Evolutionary conservation across 2,329 filamentous ascomycete genomes (phyloP).

Genomic region (Talaromyces sp.): DNA sequence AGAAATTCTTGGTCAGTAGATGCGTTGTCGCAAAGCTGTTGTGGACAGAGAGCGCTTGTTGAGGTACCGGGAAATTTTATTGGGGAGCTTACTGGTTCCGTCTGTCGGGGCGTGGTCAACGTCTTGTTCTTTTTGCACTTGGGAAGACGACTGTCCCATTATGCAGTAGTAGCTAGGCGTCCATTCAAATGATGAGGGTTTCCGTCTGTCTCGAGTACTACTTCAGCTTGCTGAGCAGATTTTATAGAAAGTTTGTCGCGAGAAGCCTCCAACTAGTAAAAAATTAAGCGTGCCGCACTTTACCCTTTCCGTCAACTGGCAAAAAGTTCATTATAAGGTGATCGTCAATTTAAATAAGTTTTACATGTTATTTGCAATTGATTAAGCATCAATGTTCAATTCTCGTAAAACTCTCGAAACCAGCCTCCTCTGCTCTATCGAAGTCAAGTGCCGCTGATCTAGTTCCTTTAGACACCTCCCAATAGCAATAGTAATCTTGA

Average conservation of each 20-base stretch:
- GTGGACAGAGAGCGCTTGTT: not conserved
- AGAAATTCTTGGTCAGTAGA: not conserved
- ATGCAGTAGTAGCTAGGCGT: not conserved
- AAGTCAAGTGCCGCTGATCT: constrained; percentile 57
- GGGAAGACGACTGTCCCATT: constrained; percentile 25
- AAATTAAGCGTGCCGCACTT: constrained; percentile 5
- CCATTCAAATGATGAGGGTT: not conserved
- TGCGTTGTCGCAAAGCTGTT: not conserved
- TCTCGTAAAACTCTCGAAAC: constrained; percentile 43
- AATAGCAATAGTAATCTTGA: constrained; percentile 71
- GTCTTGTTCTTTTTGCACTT: constrained; percentile 16
- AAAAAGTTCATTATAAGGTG: not conserved
- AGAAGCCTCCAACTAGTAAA: not conserved
- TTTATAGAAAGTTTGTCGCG: not conserved
- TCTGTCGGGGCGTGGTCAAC: not conserved
- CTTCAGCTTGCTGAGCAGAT: not conserved
- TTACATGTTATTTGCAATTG: not conserved
- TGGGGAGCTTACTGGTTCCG: not conserved
- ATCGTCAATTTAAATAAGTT: not conserved
- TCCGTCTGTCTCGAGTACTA: not conserved
- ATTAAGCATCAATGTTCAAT: constrained; percentile 35
- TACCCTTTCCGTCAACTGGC: constrained; percentile 5
- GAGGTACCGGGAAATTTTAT: not conserved
- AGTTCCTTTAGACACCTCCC: constrained; percentile 73
- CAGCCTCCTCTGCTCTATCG: constrained; percentile 47